Evolutionary conservation across 2,329 filamentous ascomycete species (phyloP).

Genomic region (Cryphonectria nitschkei): DNA sequence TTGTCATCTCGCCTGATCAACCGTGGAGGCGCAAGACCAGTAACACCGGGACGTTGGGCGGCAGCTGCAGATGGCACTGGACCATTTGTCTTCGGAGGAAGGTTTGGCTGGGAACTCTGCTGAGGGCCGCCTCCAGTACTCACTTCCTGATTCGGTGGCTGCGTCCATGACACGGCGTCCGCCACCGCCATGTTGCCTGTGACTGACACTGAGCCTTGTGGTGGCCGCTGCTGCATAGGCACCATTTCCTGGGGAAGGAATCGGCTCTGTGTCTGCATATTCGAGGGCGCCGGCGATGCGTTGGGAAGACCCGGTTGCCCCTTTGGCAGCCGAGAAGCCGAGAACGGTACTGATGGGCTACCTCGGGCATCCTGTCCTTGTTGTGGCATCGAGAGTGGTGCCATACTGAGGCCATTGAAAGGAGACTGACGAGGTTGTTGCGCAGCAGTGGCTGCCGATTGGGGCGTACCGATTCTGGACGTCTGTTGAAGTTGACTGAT

Average conservation of each 20-base stretch:
- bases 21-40: constrained; percentile 20
- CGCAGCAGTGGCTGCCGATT: constrained; percentile 11
- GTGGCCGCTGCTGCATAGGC: constrained; percentile 11
- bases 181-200: constrained; percentile 3
- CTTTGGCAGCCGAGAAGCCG: constrained; percentile 18
- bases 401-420: constrained; percentile 21
- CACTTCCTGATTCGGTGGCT: constrained; percentile 7
- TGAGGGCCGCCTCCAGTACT: constrained; percentile 1
- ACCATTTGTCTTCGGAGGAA: constrained; percentile 4
- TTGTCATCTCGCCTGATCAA: constrained; percentile 24
- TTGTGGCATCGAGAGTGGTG: constrained; percentile 24
- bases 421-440: constrained; percentile 28
- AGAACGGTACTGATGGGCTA: constrained; percentile 22
- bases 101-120: background rate
- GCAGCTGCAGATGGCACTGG: constrained; percentile 2
- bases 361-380: constrained; percentile 13
- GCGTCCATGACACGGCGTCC: constrained; percentile 8
- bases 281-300: constrained; percentile 3
- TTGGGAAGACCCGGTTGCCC: constrained; percentile 11
- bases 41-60: constrained; percentile 6
- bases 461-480: constrained; percentile 24
- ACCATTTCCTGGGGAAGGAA: constrained; percentile 23
- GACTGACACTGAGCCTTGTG: constrained; percentile 1
- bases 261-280: constrained; percentile 17
- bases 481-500: constrained; percentile 21